Evolutionary conservation across 441 rosid species (phyloP).

Genomic region (Rhodomyrtus psidioides): DNA sequence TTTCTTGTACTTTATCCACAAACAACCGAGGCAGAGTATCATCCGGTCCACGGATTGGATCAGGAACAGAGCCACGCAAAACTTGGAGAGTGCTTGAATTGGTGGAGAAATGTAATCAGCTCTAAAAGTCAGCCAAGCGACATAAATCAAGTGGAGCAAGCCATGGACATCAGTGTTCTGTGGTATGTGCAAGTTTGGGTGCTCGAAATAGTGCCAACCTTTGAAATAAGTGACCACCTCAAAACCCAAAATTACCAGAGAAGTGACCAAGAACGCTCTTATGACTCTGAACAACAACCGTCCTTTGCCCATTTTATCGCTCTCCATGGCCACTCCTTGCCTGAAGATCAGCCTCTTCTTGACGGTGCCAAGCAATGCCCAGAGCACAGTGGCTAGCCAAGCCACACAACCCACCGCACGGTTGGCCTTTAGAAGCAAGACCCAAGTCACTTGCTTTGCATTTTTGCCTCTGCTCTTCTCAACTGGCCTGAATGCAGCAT

Average conservation of each 20-base stretch:
- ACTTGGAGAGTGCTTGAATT: background rate
- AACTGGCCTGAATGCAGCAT: constrained; percentile 72
- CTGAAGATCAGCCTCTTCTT: constrained; percentile 61
- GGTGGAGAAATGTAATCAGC: background rate
- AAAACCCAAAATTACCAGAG: background rate
- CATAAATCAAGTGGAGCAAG: background rate
- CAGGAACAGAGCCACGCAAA: background rate
- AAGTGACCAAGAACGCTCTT: background rate
- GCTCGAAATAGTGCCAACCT: constrained; percentile 1
- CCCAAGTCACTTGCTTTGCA: constrained; percentile 91
- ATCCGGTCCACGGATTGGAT: background rate
- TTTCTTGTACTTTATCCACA: background rate
- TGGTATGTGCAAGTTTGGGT: background rate
- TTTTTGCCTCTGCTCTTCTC: constrained; percentile 81
- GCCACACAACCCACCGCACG: constrained; percentile 79
- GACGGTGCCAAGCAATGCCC: constrained; percentile 75
- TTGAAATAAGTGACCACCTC: background rate
- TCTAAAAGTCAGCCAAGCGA: background rate
- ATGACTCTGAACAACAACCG: background rate
- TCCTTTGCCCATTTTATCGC: background rate
- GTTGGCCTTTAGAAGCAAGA: constrained; percentile 83
- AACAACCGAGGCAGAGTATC: background rate
- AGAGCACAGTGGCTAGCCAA: constrained; percentile 62
- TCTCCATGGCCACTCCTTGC: constrained; percentile 36
- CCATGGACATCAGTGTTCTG: background rate